phyloP scores from a whole-genome alignment of 208 protist species.

The Angomonas ambiguus region DNA sequence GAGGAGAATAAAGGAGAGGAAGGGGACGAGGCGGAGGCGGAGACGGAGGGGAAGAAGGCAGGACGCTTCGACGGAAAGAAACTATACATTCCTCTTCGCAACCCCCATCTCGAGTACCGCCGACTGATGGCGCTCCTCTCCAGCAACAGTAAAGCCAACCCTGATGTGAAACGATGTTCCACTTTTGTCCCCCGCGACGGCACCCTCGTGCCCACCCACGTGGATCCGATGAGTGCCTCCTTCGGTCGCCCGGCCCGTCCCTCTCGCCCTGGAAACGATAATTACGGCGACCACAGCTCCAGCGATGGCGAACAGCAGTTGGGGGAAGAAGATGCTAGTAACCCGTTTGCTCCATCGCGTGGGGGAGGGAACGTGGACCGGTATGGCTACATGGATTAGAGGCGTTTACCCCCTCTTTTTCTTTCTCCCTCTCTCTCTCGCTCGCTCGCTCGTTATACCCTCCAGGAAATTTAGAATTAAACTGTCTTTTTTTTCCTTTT shows the following conservation, averaged over 20 bases:
- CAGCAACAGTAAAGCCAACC: background rate
- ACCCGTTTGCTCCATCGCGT: background rate
- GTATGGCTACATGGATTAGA: no score
- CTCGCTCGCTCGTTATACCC: no score
- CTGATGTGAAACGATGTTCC: background rate
- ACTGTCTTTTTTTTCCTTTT: constrained; percentile 16
- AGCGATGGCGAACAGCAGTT: background rate
- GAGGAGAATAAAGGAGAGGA: background rate
- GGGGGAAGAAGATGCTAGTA: background rate
- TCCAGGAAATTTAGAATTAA: no score
- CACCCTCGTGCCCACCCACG: background rate
- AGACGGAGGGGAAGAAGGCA: background rate
- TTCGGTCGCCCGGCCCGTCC: background rate
- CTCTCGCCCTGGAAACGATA: background rate
- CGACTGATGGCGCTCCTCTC: background rate
- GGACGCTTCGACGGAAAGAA: background rate
- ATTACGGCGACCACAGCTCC: background rate
- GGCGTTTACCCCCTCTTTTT: no score
- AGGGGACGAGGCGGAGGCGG: background rate
- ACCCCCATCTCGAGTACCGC: background rate
- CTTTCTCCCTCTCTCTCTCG: no score
- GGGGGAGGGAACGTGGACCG: no score
- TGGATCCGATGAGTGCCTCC: background rate
- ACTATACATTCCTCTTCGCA: background rate
- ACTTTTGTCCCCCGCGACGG: background rate